Conservation (phyloP, 202 grass and related monocot species). For the Bolboschoenoplectus hybrid region DNA sequence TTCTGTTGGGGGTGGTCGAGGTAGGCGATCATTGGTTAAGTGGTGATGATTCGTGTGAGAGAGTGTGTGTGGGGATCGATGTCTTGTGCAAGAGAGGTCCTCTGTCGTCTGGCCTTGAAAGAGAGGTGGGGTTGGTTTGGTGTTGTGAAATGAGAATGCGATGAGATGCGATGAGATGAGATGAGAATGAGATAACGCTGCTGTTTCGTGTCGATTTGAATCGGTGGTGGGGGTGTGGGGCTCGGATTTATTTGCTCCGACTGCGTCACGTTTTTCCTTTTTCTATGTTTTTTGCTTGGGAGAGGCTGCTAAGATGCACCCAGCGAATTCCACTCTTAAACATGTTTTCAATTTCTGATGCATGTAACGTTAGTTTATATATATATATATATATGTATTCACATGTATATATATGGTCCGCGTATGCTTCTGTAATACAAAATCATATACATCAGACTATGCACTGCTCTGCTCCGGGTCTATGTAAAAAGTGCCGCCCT, state of each 20-base stretch:
- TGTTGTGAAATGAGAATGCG: not conserved
- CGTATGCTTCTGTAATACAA: too few relatives aligned
- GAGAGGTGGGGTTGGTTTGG: not conserved
- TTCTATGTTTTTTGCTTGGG: not conserved
- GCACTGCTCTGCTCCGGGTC: too few relatives aligned
- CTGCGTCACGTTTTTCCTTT: not conserved
- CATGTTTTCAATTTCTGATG: too few relatives aligned
- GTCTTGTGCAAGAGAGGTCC: not conserved
- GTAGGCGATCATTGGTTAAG: slow-evolving; percentile 32
- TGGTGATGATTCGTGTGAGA: not conserved
- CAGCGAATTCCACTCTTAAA: not conserved
- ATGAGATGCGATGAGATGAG: not conserved
- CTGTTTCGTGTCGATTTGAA: slow-evolving; percentile 28
- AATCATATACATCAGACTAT: too few relatives aligned
- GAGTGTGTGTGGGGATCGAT: not conserved
- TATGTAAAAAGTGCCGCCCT: too few relatives aligned
- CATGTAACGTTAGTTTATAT: too few relatives aligned
- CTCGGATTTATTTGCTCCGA: slow-evolving; percentile 32
- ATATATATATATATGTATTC: too few relatives aligned
- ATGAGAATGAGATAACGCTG: slow-evolving; percentile 1
- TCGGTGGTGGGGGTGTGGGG: slow-evolving; percentile 22
- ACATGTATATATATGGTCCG: not conserved
- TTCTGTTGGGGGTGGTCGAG: slow-evolving; percentile 28
- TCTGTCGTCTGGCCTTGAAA: not conserved
- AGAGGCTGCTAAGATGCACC: not conserved